Evolutionary conservation across 1,139 yeast species (phyloP), one percentile per base, ranked within the genome.

Genomic region (Sporopachydermia cereana): DNA sequence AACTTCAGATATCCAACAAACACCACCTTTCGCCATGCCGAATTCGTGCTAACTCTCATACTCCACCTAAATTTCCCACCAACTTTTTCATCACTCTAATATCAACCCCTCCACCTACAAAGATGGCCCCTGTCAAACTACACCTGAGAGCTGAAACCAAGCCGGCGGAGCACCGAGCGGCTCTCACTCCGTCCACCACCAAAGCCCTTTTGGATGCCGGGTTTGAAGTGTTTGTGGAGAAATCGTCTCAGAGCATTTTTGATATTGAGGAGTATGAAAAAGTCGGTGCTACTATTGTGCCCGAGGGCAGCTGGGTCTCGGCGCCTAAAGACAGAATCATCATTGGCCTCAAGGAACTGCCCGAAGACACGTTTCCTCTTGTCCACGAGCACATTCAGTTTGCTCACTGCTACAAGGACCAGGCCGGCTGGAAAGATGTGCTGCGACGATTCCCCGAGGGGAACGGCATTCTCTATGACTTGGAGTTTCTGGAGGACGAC

Each of bases 361-460:
- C 96, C 34, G 97, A 89, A 67, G 96, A 89, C 56, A 71, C 79
- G 30, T 91, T 89, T 76, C 98, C 98, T 31, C 74, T 91, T 52
- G 75, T 83, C 45, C 97, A 93, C 62, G 95, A 89, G 63, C 98
- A 93, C 66, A 85, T 91, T 52, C 97, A 89, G 67, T 91, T 91
- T 68, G 98, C 98, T 44, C 99, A 91, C 67, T 93, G 98, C 69
- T 93, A 89, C 70, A 93, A 91, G 71, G 77, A 89, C 66, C 98
- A 91, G 69, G 95, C 70, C 51, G 99, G 99, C 45, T 91, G 99
- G 98, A 69, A 86, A 64, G 85, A 85, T 48, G 97, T 93, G 21
- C 68, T 91, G 57, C 63, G 72, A 50, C 77, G 98, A 64, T 91
- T 88, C 71, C 94, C 94, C 47, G 80, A 76, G 42, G 99, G 99